Evolutionary conservation across 257 asterid genomes (phyloP), one percentile per base, ranked within the genome.

Genomic region (Solanum arcanum): DNA sequence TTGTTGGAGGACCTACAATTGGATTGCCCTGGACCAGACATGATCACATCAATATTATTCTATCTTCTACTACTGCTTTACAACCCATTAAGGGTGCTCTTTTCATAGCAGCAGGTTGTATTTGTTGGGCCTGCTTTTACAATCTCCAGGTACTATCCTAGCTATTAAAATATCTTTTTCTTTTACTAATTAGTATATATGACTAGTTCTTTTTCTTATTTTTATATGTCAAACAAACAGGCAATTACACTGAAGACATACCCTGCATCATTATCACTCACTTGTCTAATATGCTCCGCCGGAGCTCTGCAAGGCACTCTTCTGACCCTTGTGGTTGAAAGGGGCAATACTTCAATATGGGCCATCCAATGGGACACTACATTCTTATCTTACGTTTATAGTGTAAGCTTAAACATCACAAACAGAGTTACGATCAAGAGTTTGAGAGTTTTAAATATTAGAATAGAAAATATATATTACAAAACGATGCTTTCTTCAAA

Each of bases 1-100:
- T 96, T 13, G 47, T 92, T 1, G 72, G 39, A 31, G 98, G 98
- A 62, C 89, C 91, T 2, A 69, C 86, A 13, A 86, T 96, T 44
- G 90, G 90, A 25, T 87, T 94, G 49, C 97, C 98, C 0, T 94
- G 98, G 98, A 93, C 95, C 60, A 69, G 87, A 59, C 82, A 85
- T 37, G 39, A 37, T 31, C 41, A 21, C 31, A 21, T 5, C 27
- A 73, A 73, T 64, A 85, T 72, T 16, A 86, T 83, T 16, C 25
- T 42, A n/a, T 8, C 84, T 86, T 85, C 86, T 41, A 77, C 41
- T 52, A 21, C 7, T 31, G 60, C 56, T 3, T 90, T 92, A 60
- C 88, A 92, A 72, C 91, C 93, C 7, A 68, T 94, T 21, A 91
- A 89, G 85, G 98, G 97, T 15, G 91, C 96, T 27, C 46, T 92